These are phyloP conservation scores for Annulohypoxylon nitens DNA, from an alignment of 495 filamentous ascomycete genomes.

Conservation along the genomic window DNA sequence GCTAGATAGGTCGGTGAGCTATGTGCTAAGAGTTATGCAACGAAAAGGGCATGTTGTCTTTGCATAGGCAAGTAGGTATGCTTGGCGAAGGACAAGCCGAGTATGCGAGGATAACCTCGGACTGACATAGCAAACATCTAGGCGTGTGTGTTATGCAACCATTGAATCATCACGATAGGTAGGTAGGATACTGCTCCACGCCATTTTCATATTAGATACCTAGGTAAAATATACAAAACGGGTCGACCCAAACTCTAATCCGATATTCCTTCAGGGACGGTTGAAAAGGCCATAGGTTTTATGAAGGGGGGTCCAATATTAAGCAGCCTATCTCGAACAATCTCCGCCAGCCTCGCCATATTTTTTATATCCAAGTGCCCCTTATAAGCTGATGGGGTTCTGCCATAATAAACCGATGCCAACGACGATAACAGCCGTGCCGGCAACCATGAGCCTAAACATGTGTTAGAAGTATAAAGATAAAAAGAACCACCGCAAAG, in stretches of 20 bases:
- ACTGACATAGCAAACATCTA: slow-evolving; percentile 3
- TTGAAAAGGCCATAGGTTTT: slow-evolving; percentile 11
- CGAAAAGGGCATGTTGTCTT: background rate
- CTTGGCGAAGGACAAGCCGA: background rate
- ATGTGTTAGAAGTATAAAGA: slow-evolving; percentile 18
- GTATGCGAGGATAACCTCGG: background rate
- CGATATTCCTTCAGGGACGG: background rate
- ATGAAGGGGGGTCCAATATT: slow-evolving; percentile 7
- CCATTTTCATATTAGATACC: slow-evolving; percentile 13
- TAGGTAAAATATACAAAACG: slow-evolving; percentile 24
- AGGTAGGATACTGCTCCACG: background rate
- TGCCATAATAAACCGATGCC: slow-evolving; percentile 37
- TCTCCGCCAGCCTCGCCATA: slow-evolving; percentile 26
- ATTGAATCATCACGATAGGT: background rate
- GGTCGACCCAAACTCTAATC: slow-evolving; percentile 7
- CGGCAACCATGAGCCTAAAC: slow-evolving; percentile 27
- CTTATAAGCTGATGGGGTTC: slow-evolving; percentile 26
- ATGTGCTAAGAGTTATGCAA: background rate
- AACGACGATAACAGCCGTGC: slow-evolving; percentile 33
- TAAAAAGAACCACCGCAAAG: background rate
- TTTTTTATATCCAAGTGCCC: background rate
- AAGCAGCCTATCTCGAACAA: slow-evolving; percentile 4
- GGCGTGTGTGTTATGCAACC: background rate
- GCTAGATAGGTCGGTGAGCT: background rate
- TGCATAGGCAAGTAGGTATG: background rate